Evolutionary conservation across 495 filamentous ascomycete genomes (phyloP), one percentile per base, ranked within the genome.

Genomic region (Lindgomyces ingoldianus): DNA sequence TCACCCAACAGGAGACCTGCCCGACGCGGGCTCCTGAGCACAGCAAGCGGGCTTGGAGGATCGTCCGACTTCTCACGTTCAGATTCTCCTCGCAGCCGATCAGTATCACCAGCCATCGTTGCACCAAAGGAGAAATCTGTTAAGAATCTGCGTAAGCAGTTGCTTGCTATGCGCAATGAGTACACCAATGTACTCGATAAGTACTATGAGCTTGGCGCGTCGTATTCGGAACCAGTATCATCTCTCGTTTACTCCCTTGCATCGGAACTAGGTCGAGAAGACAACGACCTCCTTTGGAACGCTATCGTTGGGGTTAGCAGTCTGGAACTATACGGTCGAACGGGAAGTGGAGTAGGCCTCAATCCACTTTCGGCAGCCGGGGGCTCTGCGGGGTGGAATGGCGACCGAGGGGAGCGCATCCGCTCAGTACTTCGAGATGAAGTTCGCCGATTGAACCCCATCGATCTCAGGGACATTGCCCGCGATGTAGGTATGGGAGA

Each of bases 231-330:
- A 71, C 94, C 94, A 25, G 90, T 98, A 60, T 96, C 91, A 0
- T 92, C 91, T 0, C 84, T 98, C 71, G 78, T 98, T 62, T 98
- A 98, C 76, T 95, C 91, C 1, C 81, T 98, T 4, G 94, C 93
- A 18, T 96, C 92, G 1, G 94, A 97, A 67, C 84, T 98, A 11
- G 95, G 93, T 60, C 88, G 91, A 42, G 94, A 98, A 79, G 93
- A 98, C 71, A 98, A 98, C 69, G 92, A 98, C 69, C 78, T 97
- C 27, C 85, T 98, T 27, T 98, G 94, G 94, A 81, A 95, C 48
- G 83, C 91, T 10, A 96, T 98, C 65, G 89, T 98, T 22, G 94
- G 94, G 11, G 90, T 96, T 39, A 89, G 88, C 22, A 94, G 91
- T 33, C 85, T 94, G 73, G 93, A 96, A 72, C 84, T 97, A 0